These are phyloP conservation scores for Favolaschia claudopus DNA, from an alignment of 768 basidiomycete species.

Conservation along the genomic window DNA sequence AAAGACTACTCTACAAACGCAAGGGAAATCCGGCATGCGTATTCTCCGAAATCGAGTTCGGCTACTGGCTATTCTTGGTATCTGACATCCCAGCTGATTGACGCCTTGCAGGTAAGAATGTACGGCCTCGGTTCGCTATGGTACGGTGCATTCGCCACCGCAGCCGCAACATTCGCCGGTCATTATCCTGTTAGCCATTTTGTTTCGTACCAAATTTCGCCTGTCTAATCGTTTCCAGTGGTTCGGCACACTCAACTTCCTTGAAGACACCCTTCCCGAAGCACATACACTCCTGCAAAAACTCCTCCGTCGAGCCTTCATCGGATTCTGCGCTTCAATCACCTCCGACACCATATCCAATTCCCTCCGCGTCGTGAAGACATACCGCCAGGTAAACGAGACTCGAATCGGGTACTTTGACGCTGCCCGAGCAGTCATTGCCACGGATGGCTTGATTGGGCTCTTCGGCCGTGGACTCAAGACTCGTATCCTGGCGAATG, in stretches of 20 bases:
- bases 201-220: neutral
- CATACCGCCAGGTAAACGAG: constrained; percentile 91
- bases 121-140: constrained; percentile 84
- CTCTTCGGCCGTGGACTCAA: constrained; percentile 90
- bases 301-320: constrained; percentile 83
- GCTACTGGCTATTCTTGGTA: neutral
- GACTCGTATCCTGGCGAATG: constrained; percentile 90
- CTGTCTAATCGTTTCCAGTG: constrained; percentile 52
- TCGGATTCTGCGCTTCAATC: constrained; percentile 89
- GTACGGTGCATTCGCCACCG: constrained; percentile 93
- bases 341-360: constrained; percentile 89
- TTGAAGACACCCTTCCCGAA: constrained; percentile 67
- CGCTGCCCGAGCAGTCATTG: constrained; percentile 80
- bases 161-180: constrained; percentile 93
- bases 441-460: constrained; percentile 76
- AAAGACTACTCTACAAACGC: constrained; percentile 95
- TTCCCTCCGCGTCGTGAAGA: constrained; percentile 92
- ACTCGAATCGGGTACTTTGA: constrained; percentile 79
- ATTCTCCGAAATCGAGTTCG: constrained; percentile 57
- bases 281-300: constrained; percentile 61
- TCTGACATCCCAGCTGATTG: neutral
- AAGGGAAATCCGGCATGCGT: constrained; percentile 73
- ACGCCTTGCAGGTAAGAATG: constrained; percentile 60
- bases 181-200: constrained; percentile 74
- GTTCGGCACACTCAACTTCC: constrained; percentile 88